Percentiles rank a stretch among this genome's conserved stretches.
phyloP scores from a whole-genome alignment of 768 basidiomycete species.

The Russula vinacea region DNA sequence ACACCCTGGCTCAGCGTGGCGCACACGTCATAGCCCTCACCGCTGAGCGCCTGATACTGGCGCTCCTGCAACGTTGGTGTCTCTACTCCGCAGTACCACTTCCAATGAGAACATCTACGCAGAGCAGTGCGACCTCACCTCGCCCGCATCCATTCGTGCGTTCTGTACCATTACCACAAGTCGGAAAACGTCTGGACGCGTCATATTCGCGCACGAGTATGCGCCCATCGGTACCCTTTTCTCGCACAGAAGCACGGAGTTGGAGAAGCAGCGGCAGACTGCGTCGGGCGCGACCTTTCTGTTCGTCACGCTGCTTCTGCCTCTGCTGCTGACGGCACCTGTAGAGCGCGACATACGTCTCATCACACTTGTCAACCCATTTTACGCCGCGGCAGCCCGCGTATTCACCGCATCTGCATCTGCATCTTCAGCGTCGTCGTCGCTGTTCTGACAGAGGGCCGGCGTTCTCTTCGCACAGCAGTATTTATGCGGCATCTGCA shows the following conservation, averaged over 20 bases:
- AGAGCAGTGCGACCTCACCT: slow-evolving; percentile 70
- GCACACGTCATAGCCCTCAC: slow-evolving; percentile 78
- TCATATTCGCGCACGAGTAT: slow-evolving; percentile 79
- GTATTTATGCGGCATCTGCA: slow-evolving; percentile 78
- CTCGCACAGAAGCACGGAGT: slow-evolving; percentile 31
- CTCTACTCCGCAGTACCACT: slow-evolving; percentile 62
- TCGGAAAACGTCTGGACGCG: slow-evolving; percentile 69
- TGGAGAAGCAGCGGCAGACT: slow-evolving; percentile 44
- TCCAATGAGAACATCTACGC: slow-evolving; percentile 77
- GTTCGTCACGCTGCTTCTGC: slow-evolving; percentile 73
- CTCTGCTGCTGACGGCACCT: slow-evolving; percentile 75
- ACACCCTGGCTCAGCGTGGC: slow-evolving; percentile 65
- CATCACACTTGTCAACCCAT: slow-evolving; percentile 81
- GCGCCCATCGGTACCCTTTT: slow-evolving; percentile 54
- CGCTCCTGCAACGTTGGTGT: slow-evolving; percentile 56
- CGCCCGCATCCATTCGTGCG: slow-evolving; percentile 59
- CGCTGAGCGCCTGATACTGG: slow-evolving; percentile 51
- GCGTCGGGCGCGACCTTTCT: slow-evolving; percentile 71
- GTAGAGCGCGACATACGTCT: slow-evolving; percentile 90
- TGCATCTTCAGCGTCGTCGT: slow-evolving; percentile 19
- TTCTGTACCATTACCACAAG: slow-evolving; percentile 69
- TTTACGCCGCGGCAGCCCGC: slow-evolving; percentile 77
- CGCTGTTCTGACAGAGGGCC: slow-evolving; percentile 57
- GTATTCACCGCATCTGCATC: slow-evolving; percentile 38
- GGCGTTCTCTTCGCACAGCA: slow-evolving; percentile 57